These are phyloP conservation scores for Solanum sejunctum DNA, from an alignment of 257 asterid genomes.

Conservation along the genomic window DNA sequence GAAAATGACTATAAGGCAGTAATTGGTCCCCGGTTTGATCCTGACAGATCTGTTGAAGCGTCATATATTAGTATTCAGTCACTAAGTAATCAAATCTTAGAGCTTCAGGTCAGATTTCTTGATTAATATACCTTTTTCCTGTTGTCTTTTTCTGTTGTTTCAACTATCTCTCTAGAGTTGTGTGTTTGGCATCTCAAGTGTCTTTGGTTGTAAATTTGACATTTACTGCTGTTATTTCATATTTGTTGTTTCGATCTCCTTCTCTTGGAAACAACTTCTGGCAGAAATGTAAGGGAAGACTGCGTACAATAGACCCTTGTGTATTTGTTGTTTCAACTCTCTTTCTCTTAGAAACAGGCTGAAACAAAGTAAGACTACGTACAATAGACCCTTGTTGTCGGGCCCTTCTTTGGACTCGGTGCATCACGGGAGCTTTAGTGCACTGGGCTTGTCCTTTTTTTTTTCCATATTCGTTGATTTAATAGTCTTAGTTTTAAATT, in stretches of 20 bases:
- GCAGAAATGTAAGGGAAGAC: too few species aligned
- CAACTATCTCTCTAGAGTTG: not conserved
- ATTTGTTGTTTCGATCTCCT: not conserved
- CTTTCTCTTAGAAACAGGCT: too few species aligned
- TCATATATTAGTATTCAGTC: slow-evolving; percentile 38
- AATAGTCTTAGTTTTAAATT: not conserved
- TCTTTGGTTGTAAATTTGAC: not conserved
- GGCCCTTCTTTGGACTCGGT: too few species aligned
- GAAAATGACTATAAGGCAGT: slow-evolving; percentile 33
- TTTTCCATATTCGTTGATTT: not conserved
- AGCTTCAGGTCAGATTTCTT: slow-evolving; percentile 47
- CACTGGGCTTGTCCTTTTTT: too few species aligned
- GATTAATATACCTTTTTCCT: not conserved
- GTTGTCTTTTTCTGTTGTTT: not conserved
- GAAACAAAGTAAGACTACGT: too few species aligned
- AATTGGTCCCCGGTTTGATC: slow-evolving; percentile 22
- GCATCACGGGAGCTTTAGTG: too few species aligned
- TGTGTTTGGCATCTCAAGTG: not conserved
- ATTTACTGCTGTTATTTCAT: not conserved
- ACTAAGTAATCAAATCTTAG: slow-evolving; percentile 68
- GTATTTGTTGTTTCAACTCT: too few species aligned
- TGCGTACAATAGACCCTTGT: too few species aligned
- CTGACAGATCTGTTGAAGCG: slow-evolving; percentile 25
- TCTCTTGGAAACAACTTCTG: too few species aligned
- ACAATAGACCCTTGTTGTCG: too few species aligned